Evolutionary conservation across 148 eudicot species (phyloP), one percentile per base, ranked within the genome.

Genomic region (Suaeda aralocaspica): DNA sequence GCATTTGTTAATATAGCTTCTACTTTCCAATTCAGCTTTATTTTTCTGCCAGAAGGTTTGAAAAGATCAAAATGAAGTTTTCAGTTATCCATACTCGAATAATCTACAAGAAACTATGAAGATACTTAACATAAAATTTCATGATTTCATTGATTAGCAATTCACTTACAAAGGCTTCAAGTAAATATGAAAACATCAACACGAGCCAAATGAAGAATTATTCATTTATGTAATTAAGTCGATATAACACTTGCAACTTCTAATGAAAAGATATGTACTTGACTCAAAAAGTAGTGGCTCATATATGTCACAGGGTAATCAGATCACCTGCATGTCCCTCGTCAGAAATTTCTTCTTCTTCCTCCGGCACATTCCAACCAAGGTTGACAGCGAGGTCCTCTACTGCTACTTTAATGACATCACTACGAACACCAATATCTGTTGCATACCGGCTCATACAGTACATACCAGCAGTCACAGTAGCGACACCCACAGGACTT

Each of bases 391-490:
- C 92, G 30, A 92, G 72, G 58, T 92, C 96, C 75, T 92, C 98
- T 34, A 88, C 98, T 9, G 83, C 86, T 16, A 92, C 98, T 82
- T 92, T 92, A 33, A 90, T 72, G 34, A 92, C 98, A 84, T 92
- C 98, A 31, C 78, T 87, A n/a, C 98, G 84, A 14, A 92, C 96
- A 25, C 98, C 98, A 70, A 92, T 90, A 78, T 92, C 98, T 59
- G 96, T 90, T 4, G 94, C 92, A 68, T 92, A 92, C 44, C 98
- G 85, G 78, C 98, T 90, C 92, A 90, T 84, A 68, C 96, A 92
- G 63, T 92, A 92, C 93, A 92, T 83, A 18, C 98, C 98, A 4
- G 98, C 98, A 22, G 98, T 89, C 48, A 86, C 82, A 13, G 98
- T 86, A 21, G 96, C 98, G 64, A 90, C 85, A 28, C 98, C 98